These are phyloP conservation scores for Aspergillus candidus DNA, from an alignment of 2,329 filamentous ascomycete species.

Conservation along the genomic window DNA sequence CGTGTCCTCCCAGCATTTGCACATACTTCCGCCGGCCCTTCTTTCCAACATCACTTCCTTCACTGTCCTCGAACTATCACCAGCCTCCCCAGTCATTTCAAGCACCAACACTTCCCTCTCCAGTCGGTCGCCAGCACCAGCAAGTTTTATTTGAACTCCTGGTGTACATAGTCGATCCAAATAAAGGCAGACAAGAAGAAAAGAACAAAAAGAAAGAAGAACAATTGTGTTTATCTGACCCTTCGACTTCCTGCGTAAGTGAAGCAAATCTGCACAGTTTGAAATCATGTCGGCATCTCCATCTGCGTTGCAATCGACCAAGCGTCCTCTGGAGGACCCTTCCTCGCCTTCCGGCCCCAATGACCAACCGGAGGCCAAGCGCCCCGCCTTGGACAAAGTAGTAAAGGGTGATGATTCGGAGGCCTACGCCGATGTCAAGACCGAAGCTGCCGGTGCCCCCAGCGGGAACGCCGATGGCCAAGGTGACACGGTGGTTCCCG, in stretches of 20 bases:
- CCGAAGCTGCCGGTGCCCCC: constrained; percentile 14
- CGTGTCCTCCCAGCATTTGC: constrained; percentile 23
- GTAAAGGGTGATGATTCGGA: constrained; percentile 56
- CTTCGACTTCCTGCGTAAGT: constrained; percentile 44
- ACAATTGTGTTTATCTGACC: constrained; percentile 29
- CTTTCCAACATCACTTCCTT: constrained; percentile 33
- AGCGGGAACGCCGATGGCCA: constrained; percentile 38
- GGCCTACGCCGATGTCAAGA: constrained; percentile 25
- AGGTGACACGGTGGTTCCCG: constrained; percentile 63
- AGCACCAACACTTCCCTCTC: constrained; percentile 36
- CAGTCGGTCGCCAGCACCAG: constrained; percentile 58
- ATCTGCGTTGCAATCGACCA: constrained; percentile 49
- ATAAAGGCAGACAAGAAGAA: constrained; percentile 51
- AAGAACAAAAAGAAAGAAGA: constrained; percentile 43
- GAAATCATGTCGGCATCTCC: constrained; percentile 65
- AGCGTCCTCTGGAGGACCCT: constrained; percentile 93
- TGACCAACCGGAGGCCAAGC: constrained; percentile 95
- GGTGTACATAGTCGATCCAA: constrained; percentile 68
- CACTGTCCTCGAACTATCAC: constrained; percentile 25
- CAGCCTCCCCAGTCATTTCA: constrained; percentile 23
- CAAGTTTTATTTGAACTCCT: constrained; percentile 87
- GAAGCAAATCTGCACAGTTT: constrained; percentile 25
- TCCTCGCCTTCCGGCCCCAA: constrained; percentile 87
- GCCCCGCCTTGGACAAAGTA: constrained; percentile 89
- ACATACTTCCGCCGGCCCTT: constrained; percentile 25